phyloP scores from a whole-genome alignment of 371 early-diverging fungal genomes.

The Choanephora cucurbitarum region DNA sequence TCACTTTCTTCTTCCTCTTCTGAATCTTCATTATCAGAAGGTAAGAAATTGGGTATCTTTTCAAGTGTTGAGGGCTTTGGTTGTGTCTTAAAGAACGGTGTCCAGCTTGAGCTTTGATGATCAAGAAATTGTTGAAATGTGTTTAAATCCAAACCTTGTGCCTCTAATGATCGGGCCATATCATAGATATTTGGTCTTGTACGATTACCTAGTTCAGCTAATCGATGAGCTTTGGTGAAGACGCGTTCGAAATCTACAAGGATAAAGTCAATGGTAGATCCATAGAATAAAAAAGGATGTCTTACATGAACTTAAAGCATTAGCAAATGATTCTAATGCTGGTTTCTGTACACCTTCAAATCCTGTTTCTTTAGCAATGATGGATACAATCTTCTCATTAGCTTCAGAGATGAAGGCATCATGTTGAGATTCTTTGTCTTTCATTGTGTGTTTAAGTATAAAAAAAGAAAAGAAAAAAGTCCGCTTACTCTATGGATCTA shows the following conservation, averaged over 20 bases:
- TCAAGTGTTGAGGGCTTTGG: conserved; percentile 32
- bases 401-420: conserved; percentile 19
- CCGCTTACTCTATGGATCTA: no score
- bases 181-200: conserved; percentile 57
- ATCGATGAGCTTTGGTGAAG: conserved; percentile 45
- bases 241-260: conserved; percentile 59
- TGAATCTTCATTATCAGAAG: conserved; percentile 51
- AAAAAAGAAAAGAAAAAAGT: no score
- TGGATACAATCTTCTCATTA: conserved; percentile 30
- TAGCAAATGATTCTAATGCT: conserved; percentile 46
- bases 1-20: conserved; percentile 35
- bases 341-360: conserved; percentile 51
- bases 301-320: conserved; percentile 52
- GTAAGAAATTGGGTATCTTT: conserved; percentile 37
- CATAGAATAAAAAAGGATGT: not conserved
- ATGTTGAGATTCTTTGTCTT: no score
- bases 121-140: conserved; percentile 23
- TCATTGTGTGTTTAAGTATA: no score
- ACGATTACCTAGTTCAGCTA: conserved; percentile 57
- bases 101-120: conserved; percentile 26
- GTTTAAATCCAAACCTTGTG: conserved; percentile 32
- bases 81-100: conserved; percentile 19
- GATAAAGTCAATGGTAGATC: conserved; percentile 3
- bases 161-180: conserved; percentile 47
- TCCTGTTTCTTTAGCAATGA: conserved; percentile 46